A percentile compares a stretch with the other conserved stretches of the same genome.
phyloP scores from a whole-genome alignment of 2,329 filamentous ascomycete species.

The Leptographium wingfieldii region DNA sequence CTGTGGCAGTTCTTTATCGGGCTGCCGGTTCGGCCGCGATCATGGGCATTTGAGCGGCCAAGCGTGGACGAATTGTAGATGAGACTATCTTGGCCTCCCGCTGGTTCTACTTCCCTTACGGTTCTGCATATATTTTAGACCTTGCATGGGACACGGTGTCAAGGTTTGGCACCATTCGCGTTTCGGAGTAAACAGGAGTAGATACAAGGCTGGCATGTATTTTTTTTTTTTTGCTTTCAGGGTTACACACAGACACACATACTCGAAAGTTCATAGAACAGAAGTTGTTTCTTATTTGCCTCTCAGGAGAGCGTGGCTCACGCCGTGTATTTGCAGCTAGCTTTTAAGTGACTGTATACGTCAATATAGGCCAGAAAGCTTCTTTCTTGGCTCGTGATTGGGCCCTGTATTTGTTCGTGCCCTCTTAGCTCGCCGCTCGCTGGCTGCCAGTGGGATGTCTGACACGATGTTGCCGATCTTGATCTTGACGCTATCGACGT shows the following conservation, averaged over 20 bases:
- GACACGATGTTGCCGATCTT: conserved; percentile 64
- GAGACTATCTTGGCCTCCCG: not conserved
- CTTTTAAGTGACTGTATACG: too few relatives aligned
- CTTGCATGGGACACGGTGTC: not conserved
- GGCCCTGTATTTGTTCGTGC: not conserved
- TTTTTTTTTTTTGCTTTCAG: not conserved
- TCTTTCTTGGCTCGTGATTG: not conserved
- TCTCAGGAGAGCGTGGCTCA: not conserved
- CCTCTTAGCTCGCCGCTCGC: not conserved
- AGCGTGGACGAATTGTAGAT: conserved; percentile 35
- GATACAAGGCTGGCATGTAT: not conserved
- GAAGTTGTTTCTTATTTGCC: not conserved
- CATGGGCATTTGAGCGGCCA: conserved; percentile 33
- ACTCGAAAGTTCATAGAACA: not conserved
- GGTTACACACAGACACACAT: not conserved
- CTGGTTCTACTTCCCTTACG: not conserved
- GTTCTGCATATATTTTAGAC: not conserved
- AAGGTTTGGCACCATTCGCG: not conserved
- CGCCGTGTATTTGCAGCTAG: too few relatives aligned
- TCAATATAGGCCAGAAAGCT: not conserved
- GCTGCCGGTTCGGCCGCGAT: conserved; percentile 35
- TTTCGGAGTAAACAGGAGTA: not conserved
- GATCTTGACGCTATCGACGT: conserved; percentile 51
- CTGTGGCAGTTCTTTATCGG: conserved; percentile 40
- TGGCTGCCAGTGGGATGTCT: conserved; percentile 21